phyloP scores from a whole-genome alignment of 2,329 filamentous ascomycete genomes.

The Arachnopeziza araneosa region DNA sequence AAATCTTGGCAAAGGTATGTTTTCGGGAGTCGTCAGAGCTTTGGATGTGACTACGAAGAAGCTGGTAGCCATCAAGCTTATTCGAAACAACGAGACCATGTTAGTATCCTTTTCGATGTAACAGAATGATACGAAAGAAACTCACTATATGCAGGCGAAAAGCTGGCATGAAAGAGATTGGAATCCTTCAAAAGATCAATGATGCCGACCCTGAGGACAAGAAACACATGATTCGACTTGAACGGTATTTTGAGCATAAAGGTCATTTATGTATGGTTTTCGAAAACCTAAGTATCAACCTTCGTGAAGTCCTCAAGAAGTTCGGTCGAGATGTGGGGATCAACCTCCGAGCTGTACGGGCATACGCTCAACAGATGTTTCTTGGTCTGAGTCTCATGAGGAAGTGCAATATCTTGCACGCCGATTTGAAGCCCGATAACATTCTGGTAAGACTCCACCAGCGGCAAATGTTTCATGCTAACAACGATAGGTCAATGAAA shows the following conservation, averaged over 20 bases:
- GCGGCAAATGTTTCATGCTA: conserved; percentile 7
- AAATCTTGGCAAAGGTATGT: conserved; percentile 88
- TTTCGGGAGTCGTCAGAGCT: conserved; percentile 90
- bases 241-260: conserved; percentile 88
- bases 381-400: conserved; percentile 80
- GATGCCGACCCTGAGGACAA: conserved; percentile 81
- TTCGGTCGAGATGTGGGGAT: conserved; percentile 93
- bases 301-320: conserved; percentile 91
- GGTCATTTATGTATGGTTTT: conserved; percentile 95
- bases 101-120: conserved; percentile 25
- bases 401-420: conserved; percentile 89
- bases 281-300: conserved; percentile 87
- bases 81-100: conserved; percentile 93
- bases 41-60: conserved; percentile 68
- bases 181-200: conserved; percentile 82
- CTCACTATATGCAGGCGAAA: conserved; percentile 51
- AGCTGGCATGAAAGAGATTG: conserved; percentile 89
- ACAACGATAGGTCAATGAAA: conserved; percentile 61
- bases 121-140: conserved; percentile 4
- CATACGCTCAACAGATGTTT: conserved; percentile 93
- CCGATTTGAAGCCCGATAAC: conserved; percentile 96
- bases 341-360: conserved; percentile 78
- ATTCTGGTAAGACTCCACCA: conserved; percentile 51
- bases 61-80: conserved; percentile 94
- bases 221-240: conserved; percentile 85